Percentiles rank a stretch among this genome's conserved stretches.
phyloP scores from a whole-genome alignment of 345 rosid genomes.

The Alliaria petiolata region DNA sequence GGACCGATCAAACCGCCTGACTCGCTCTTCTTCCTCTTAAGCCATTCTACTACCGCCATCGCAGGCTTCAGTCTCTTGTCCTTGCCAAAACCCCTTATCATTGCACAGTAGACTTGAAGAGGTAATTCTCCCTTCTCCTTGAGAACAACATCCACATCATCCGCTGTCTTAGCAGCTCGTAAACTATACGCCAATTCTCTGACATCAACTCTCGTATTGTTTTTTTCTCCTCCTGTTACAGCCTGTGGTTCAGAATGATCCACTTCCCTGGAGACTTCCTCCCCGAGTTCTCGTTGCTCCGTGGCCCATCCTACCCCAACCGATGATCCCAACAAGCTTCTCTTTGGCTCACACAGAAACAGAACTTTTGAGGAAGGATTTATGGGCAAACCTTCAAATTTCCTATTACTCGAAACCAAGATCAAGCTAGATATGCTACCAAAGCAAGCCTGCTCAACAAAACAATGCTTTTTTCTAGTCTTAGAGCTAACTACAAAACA shows the following conservation, averaged over 20 bases:
- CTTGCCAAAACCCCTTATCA: slow-evolving; percentile 72
- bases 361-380: slow-evolving; percentile 30
- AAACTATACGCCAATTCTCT: slow-evolving; percentile 51
- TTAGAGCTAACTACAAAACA: slow-evolving; percentile 27
- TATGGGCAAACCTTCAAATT: slow-evolving; percentile 18
- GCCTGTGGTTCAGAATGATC: slow-evolving; percentile 15
- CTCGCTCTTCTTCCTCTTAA: slow-evolving; percentile 68
- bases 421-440: slow-evolving; percentile 31
- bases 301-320: slow-evolving; percentile 52
- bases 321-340: slow-evolving; percentile 25
- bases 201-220: slow-evolving; percentile 49
- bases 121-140: slow-evolving; percentile 64
- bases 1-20: slow-evolving; percentile 53
- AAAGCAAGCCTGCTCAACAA: slow-evolving; percentile 24
- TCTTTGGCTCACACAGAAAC: slow-evolving; percentile 35
- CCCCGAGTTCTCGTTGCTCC: slow-evolving; percentile 50
- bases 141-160: slow-evolving; percentile 71
- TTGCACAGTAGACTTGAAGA: slow-evolving; percentile 55
- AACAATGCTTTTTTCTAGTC: slow-evolving; percentile 29
- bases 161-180: slow-evolving; percentile 56
- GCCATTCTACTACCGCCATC: slow-evolving; percentile 77
- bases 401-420: slow-evolving; percentile 34
- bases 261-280: slow-evolving; percentile 34
- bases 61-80: slow-evolving; percentile 60
- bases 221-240: slow-evolving; percentile 27